A percentile compares a stretch with the other conserved stretches of the same genome.
Conservation (phyloP, 2,329 filamentous ascomycete species). For the Tolypocladium tropicale region DNA sequence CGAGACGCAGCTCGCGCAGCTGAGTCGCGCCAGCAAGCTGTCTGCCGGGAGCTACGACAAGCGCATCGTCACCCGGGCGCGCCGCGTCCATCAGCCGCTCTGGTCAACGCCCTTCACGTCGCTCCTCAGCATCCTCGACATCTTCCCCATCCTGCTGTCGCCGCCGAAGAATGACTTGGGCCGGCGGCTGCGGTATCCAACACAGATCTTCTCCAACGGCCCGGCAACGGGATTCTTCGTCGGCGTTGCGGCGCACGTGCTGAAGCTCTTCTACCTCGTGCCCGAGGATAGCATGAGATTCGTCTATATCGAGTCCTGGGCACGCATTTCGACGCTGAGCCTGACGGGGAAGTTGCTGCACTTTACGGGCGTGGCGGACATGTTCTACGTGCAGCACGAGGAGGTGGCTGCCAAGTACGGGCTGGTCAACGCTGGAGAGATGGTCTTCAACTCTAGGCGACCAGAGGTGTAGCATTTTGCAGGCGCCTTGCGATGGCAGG, state of each 20-base stretch:
- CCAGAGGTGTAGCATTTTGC: conserved; percentile 3
- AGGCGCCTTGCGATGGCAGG: neutral
- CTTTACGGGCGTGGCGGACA: conserved; percentile 54
- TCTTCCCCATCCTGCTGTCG: conserved; percentile 43
- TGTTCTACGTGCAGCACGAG: conserved; percentile 76
- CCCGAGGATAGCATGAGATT: conserved; percentile 53
- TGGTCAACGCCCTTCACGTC: conserved; percentile 62
- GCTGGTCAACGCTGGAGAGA: conserved; percentile 24
- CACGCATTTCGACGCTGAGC: conserved; percentile 72
- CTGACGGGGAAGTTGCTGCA: conserved; percentile 72
- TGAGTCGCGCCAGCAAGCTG: conserved; percentile 8
- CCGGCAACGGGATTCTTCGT: conserved; percentile 81
- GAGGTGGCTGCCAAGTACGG: conserved; percentile 41
- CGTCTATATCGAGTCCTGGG: conserved; percentile 89
- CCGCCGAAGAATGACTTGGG: conserved; percentile 14
- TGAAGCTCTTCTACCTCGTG: conserved; percentile 35
- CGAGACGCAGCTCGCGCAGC: conserved; percentile 20
- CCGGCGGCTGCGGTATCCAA: conserved; percentile 41
- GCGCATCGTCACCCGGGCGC: conserved; percentile 62
- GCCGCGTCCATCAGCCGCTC: conserved; percentile 72
- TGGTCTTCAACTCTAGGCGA: conserved; percentile 28
- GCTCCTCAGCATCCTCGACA: conserved; percentile 52
- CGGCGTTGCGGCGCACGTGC: conserved; percentile 34
- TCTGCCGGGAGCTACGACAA: conserved; percentile 47
- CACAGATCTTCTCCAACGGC: conserved; percentile 76